Evolutionary conservation across 129 eudicot species (phyloP), one percentile per base, ranked within the genome.

Genomic region (Centaurea solstitialis): DNA sequence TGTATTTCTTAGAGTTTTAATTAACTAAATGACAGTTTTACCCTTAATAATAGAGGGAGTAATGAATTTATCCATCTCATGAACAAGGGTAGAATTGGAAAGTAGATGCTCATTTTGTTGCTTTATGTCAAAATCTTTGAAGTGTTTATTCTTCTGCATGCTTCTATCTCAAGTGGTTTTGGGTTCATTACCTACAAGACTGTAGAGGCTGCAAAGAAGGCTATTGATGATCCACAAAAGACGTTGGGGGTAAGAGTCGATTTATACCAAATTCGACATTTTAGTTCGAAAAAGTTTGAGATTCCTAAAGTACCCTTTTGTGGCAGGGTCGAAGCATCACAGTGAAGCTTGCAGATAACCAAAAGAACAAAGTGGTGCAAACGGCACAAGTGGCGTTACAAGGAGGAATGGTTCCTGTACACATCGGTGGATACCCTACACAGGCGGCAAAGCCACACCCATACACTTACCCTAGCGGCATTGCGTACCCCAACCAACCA

Each of bases 131-230:
- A 74, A 13, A 57, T 71, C 53, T 65, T 66, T 43, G 5, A 53
- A 45, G 65, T 53, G 13, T 53, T 68, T 20, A 24, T 72, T 45
- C 72, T 12, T 80, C 45, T 77, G 50, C 68, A 22, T 78, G 73
- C 23, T 21, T 76, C 30, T n/a, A 30, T 82, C 11, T 85, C 68
- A 50, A 91, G 97, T 79, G 93, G 97, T 61, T 91, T 91, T 50
- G 97, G 97, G 38, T 91, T 91, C 83, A 84, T 91, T 39, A 91
- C 97, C n/a, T 91, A 83, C 85, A 91, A 87, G 82, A 89, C 89
- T 18, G 84, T 86, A 22, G 93, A 87, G 87, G 91, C 88, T 70
- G 89, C 97, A 39, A 91, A 89, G 81, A 91, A 82, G 74, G 97
- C 97, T 40, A 81, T 91, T 20, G 97, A 89, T 70, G 91, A 85